A percentile compares a stretch with the other conserved stretches of the same genome.
Conservation (phyloP, 106 monocot species). For the Apostasia ramifera region DNA sequence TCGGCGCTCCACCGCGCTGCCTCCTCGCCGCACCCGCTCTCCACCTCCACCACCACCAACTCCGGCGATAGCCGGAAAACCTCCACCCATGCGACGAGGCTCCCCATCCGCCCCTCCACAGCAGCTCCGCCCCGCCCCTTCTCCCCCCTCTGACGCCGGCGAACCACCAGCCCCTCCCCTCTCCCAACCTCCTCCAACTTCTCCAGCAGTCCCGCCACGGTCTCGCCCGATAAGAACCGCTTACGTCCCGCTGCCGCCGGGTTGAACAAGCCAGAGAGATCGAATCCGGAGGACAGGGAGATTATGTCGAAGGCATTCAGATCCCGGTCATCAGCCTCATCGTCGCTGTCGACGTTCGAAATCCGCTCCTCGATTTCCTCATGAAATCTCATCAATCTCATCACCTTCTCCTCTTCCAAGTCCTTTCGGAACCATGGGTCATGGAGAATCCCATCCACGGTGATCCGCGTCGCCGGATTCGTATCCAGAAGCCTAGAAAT, state of each 20-base stretch:
- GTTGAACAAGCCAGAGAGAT: constrained; percentile 30
- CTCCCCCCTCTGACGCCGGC: constrained; percentile 5
- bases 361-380: constrained; percentile 12
- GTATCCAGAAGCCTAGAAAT: constrained; percentile 23
- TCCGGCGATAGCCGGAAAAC: constrained; percentile 14
- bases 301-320: constrained; percentile 51
- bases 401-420: constrained; percentile 9
- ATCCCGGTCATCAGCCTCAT: constrained; percentile 11
- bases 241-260: background rate
- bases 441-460: constrained; percentile 15
- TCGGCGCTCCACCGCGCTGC: constrained; percentile 7
- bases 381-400: constrained; percentile 7
- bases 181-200: constrained; percentile 25
- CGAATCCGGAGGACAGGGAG: constrained; percentile 24
- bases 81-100: constrained; percentile 22
- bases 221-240: constrained; percentile 13
- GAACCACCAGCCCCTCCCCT: constrained; percentile 19
- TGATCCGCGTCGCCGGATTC: constrained; percentile 30
- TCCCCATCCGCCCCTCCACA: constrained; percentile 26
- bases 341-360: background rate
- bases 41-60: constrained; percentile 33
- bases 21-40: constrained; percentile 16
- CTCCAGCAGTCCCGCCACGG: constrained; percentile 21
- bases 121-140: constrained; percentile 1
- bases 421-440: constrained; percentile 29